Evolutionary conservation across 2,329 filamentous ascomycete species (phyloP), one percentile per base, ranked within the genome.

Genomic region (Talaromyces atroroseus): DNA sequence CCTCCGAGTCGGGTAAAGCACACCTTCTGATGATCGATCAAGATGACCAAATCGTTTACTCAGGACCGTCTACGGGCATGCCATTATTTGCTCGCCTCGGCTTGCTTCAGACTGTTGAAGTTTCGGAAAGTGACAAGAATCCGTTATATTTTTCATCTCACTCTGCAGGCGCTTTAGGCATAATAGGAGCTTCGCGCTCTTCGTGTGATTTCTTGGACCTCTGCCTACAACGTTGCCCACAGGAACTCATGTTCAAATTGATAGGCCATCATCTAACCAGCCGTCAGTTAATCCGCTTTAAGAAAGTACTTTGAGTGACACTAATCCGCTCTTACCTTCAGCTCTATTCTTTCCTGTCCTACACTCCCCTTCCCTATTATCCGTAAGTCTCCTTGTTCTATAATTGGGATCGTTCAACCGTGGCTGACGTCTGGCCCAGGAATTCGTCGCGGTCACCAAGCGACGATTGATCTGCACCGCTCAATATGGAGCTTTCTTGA

Each of bases 401-500:
- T 18, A 42, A 42, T 7, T 5, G 11, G 14, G 12, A 48, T 29
- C 11, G 16, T 47, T 11, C n/a, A 47, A 23, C 12, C 6, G 21
- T 5, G 3, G 47, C 47, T 49, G 21, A 44, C 8, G 18, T 18
- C 8, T 16, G 47, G 24, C 45, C 18, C 16, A 49, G 47, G 47
- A 49, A 49, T 49, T 49, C 47, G 32, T 49, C 29, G 47, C 47
- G 2, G 47, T 49, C 11, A 49, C 47, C 11, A 49, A 49, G 4
- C n/a, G 47, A 12, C 47, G 47, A 2, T 49, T 49, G 29, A 49
- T 36, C 16, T 49, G 47, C 24, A 49, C 47, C 11, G 47, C 47
- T n/a, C 47, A 49, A 23, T 49, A 49, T 49, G 47, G 47, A 23
- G 47, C 47, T 49, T 49, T 49, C 29, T n/a, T 49, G 47, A 49